These are phyloP conservation scores for Dalbergia oliveri DNA, from an alignment of 306 rosid species.

Conservation along the genomic window DNA sequence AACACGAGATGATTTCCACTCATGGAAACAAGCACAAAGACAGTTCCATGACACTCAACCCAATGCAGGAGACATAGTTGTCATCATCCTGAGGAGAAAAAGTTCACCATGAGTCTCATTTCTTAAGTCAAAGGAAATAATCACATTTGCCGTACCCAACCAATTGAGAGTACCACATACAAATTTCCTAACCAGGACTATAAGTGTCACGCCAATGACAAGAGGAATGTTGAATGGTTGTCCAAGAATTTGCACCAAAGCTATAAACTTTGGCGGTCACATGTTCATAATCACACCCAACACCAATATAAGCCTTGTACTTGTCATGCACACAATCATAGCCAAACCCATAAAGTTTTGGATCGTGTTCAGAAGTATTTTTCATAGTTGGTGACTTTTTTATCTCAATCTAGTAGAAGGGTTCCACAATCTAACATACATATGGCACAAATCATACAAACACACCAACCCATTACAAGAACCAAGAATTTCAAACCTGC, in stretches of 20 bases:
- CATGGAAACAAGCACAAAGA: conserved; percentile 17
- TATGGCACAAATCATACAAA: background rate
- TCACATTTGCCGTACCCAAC: background rate
- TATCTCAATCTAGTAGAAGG: background rate
- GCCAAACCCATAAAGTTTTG: background rate
- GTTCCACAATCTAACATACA: conserved; percentile 35
- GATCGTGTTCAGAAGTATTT: background rate
- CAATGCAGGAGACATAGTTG: background rate
- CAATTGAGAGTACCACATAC: conserved; percentile 36
- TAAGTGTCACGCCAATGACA: too few relatives aligned
- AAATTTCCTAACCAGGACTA: conserved; percentile 6
- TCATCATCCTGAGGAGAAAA: background rate
- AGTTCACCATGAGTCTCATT: conserved; percentile 17
- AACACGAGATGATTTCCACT: background rate
- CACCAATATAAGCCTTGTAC: conserved; percentile 5
- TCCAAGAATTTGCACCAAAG: background rate
- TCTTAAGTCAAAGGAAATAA: conserved; percentile 22
- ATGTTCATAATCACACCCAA: too few relatives aligned
- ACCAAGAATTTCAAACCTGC: conserved; percentile 7
- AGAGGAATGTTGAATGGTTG: background rate
- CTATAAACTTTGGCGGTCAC: conserved; percentile 8
- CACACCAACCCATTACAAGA: conserved; percentile 42
- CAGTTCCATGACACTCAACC: background rate
- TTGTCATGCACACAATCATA: conserved; percentile 44
- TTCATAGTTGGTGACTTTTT: background rate